A percentile compares a stretch with the other conserved stretches of the same genome.
These are phyloP conservation scores for Colletotrichum lupini DNA, from an alignment of 2,329 filamentous ascomycete genomes.

Conservation along the genomic window DNA sequence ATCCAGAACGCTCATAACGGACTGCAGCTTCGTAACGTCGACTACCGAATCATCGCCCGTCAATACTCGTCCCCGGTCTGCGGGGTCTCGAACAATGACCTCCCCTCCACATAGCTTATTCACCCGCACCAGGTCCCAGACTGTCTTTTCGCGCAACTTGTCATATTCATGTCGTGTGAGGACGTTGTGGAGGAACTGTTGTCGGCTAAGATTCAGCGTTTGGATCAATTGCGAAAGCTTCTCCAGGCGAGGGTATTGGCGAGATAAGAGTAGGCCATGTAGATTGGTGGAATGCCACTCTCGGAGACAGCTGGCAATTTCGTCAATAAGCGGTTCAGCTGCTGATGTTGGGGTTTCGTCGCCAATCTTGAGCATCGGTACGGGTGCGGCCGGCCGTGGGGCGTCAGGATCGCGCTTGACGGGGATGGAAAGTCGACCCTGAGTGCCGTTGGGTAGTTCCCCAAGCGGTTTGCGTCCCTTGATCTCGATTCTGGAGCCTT, in stretches of 20 bases:
- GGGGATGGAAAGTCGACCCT: conserved; percentile 57
- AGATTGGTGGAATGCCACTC: conserved; percentile 99
- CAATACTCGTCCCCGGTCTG: conserved; percentile 83
- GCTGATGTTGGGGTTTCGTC: conserved; percentile 93
- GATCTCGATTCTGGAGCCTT: conserved; percentile 28
- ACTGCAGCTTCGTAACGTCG: conserved; percentile 90
- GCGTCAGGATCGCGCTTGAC: conserved; percentile 72
- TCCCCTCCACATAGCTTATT: conserved; percentile 96
- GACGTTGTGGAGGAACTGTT: conserved; percentile 94
- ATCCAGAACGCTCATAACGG: conserved; percentile 93
- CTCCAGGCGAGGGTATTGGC: conserved; percentile 85
- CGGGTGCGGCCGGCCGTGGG: conserved; percentile 87
- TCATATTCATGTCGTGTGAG: conserved; percentile 87
- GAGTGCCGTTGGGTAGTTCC: conserved; percentile 53
- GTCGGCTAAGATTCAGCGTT: conserved; percentile 84
- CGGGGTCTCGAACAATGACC: conserved; percentile 92
- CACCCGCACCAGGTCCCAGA: conserved; percentile 93
- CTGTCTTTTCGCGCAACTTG: conserved; percentile 85
- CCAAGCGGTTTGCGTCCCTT: conserved; percentile 38
- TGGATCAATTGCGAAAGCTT: conserved; percentile 83
- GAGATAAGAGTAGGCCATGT: conserved; percentile 86
- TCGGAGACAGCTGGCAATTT: conserved; percentile 94
- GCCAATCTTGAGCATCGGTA: conserved; percentile 97
- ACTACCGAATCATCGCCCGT: conserved; percentile 95
- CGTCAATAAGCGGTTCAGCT: conserved; percentile 92